These are phyloP conservation scores for Penicillium bovifimosum DNA, from an alignment of 495 filamentous ascomycete species.

Conservation along the genomic window DNA sequence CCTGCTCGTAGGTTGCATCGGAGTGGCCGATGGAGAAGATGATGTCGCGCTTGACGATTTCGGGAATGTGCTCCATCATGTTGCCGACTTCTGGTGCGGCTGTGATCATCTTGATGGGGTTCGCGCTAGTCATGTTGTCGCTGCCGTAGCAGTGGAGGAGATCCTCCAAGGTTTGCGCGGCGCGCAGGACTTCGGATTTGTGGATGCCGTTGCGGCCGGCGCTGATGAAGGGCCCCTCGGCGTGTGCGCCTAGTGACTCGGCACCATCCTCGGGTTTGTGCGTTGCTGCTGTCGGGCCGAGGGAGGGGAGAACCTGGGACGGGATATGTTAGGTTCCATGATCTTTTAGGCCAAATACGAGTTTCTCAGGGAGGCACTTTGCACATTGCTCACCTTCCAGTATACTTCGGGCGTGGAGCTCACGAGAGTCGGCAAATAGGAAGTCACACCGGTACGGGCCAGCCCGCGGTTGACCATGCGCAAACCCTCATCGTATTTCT, in stretches of 20 bases:
- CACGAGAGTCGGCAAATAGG: conserved; percentile 70
- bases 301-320: conserved; percentile 59
- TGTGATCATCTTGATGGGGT: conserved; percentile 67
- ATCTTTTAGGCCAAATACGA: neutral
- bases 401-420: conserved; percentile 68
- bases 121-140: conserved; percentile 44
- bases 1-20: conserved; percentile 72
- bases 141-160: conserved; percentile 65
- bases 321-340: neutral
- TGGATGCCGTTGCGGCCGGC: conserved; percentile 67
- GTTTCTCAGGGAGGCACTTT: neutral
- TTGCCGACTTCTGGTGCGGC: conserved; percentile 69
- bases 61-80: conserved; percentile 56
- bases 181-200: conserved; percentile 58
- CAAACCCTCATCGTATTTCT: conserved; percentile 60
- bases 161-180: conserved; percentile 46
- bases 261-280: conserved; percentile 54
- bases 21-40: conserved; percentile 76
- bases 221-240: conserved; percentile 79
- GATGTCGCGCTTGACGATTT: conserved; percentile 55
- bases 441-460: conserved; percentile 72
- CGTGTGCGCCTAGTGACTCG: conserved; percentile 77
- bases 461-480: conserved; percentile 61
- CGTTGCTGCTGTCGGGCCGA: conserved; percentile 57
- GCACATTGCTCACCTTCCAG: conserved; percentile 40